phyloP scores from a whole-genome alignment of 148 eudicot species.

The Chenopodium berlandieri region DNA sequence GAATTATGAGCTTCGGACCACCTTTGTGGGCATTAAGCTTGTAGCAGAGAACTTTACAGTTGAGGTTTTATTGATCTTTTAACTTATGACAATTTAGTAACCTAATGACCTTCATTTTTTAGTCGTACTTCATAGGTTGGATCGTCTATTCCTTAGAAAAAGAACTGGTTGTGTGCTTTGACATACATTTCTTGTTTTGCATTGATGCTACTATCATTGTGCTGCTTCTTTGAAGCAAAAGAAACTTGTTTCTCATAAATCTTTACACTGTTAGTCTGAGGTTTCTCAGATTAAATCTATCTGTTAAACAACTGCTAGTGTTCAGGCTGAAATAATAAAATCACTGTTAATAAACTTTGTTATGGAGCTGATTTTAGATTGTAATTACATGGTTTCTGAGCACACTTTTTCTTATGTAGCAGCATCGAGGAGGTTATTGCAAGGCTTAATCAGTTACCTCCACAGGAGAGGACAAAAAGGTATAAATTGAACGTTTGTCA shows the following conservation, averaged over 20 bases:
- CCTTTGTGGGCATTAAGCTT: no score
- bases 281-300: not conserved
- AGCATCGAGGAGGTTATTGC: constrained; percentile 40
- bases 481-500: constrained; percentile 4
- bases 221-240: not conserved
- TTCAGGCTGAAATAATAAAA: not conserved
- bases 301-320: no score
- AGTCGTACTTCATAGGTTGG: no score
- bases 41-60: no score
- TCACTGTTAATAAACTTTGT: not conserved
- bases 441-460: constrained; percentile 35
- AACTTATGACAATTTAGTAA: no score
- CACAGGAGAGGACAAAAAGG: constrained; percentile 44
- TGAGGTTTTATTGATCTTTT: no score
- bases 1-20: no score
- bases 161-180: no score
- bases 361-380: not conserved
- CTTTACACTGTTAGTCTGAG: not conserved
- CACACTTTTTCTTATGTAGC: constrained; percentile 12
- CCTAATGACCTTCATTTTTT: no score
- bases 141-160: no score
- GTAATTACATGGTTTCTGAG: not conserved
- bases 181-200: no score
- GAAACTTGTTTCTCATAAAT: not conserved
- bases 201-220: no score